phyloP scores from a whole-genome alignment of 2,329 filamentous ascomycete species.

The Metarhizium guizhouense region DNA sequence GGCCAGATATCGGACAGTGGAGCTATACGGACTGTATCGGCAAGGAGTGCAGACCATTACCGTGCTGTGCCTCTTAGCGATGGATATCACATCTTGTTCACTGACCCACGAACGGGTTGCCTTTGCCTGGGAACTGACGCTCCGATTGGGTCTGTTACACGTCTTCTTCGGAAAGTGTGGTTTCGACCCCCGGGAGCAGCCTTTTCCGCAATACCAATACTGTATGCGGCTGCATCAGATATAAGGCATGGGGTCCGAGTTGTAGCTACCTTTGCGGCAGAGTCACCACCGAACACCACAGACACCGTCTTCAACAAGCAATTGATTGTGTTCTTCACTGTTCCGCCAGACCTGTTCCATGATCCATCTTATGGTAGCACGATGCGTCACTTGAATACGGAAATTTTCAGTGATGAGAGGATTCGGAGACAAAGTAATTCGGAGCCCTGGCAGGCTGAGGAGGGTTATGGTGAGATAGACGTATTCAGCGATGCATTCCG shows the following conservation, averaged over 20 bases:
- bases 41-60: constrained; percentile 48
- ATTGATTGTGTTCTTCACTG: constrained; percentile 48
- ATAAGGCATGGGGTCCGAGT: constrained; percentile 48
- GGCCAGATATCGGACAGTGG: neutral
- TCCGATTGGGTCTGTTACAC: constrained; percentile 37
- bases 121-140: constrained; percentile 55
- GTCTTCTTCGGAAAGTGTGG: constrained; percentile 50
- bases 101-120: constrained; percentile 45
- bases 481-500: constrained; percentile 10
- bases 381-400: constrained; percentile 4
- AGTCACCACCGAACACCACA: neutral
- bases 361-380: constrained; percentile 16
- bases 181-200: constrained; percentile 29
- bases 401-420: constrained; percentile 3
- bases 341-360: constrained; percentile 48
- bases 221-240: constrained; percentile 50
- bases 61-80: constrained; percentile 56
- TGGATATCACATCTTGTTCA: constrained; percentile 55
- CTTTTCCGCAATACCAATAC: constrained; percentile 29
- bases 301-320: constrained; percentile 16
- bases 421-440: constrained; percentile 8
- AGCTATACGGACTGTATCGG: constrained; percentile 21
- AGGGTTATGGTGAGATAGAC: constrained; percentile 13
- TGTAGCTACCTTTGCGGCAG: constrained; percentile 44
- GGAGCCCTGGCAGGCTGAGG: constrained; percentile 12